Evolutionary conservation across 2,329 filamentous ascomycete species (phyloP), one percentile per base, ranked within the genome.

Genomic region (Aspergillus niger): DNA sequence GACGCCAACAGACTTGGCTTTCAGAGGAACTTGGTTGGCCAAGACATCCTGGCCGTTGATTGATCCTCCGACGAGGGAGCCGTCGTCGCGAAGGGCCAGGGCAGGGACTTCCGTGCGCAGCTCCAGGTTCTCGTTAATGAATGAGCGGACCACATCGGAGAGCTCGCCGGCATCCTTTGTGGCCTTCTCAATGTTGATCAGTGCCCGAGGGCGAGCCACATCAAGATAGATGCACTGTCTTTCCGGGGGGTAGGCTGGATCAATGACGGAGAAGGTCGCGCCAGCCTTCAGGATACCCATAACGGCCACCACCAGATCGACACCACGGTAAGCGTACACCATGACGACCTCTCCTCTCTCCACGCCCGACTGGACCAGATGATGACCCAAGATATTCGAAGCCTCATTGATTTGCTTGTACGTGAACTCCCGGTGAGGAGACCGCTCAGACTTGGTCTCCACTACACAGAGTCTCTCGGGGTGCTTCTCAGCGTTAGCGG

Each of bases 321-420:
- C 92, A 59, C 87, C 87, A 60, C 93, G 87, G 77, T 97, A 86
- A 58, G 91, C 91, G 72, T 88, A 97, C 64, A 95, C 91, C 91
- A 97, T 96, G 69, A 97, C 92, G 2, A 97, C 92, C 72, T 98
- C 92, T 8, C 92, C 92, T 67, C 87, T 82, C 61, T 87, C 82
- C 64, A 92, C 82, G 60, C 93, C 92, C 69, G 87, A 83, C 54
- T 89, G 82, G 57, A 90, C 85, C 20, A 97, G 83, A 72, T 96
- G 86, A 77, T 96, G 88, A 22, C 92, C 91, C 6, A 97, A 76
- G 17, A 86, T 82, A 73, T 96, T 96, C 30, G 91, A 90, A 0
- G 89, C 89, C 79, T 97, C 90, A 72, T 92, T 85, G 72, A 98
- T 97, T 70, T 96, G 91, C 65, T 82, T 82, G 76, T 97, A 98